Percentiles rank a stretch among this genome's conserved stretches.
phyloP scores from a whole-genome alignment of 768 basidiomycete genomes.

The Terana coerulea region DNA sequence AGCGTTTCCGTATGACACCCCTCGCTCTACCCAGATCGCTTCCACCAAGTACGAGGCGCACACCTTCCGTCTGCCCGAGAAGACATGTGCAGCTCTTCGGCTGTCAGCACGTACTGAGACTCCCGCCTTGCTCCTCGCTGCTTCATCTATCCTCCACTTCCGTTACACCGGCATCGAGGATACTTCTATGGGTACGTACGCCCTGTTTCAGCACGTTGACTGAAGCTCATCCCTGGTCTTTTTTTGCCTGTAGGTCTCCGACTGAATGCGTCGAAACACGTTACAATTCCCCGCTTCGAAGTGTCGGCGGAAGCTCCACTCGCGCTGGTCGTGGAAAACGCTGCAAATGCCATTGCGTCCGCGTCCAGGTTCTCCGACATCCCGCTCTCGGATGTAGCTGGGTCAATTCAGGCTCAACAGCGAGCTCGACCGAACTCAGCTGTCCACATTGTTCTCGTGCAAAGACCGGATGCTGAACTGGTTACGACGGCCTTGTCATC shows the following conservation, averaged over 20 bases:
- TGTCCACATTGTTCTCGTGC: not conserved
- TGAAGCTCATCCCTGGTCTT: too few relatives aligned
- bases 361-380: not conserved
- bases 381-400: not conserved
- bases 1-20: not conserved
- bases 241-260: not conserved
- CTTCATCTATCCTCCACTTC: not conserved
- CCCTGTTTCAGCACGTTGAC: not conserved
- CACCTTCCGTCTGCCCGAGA: not conserved
- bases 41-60: not conserved
- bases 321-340: not conserved
- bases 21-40: not conserved
- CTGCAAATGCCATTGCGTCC: not conserved
- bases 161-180: not conserved
- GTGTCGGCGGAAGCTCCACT: not conserved
- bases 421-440: not conserved
- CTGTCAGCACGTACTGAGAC: not conserved
- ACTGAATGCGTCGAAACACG: not conserved
- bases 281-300: not conserved
- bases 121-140: not conserved
- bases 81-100: not conserved
- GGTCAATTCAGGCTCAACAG: not conserved
- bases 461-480: not conserved
- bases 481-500: too few relatives aligned
- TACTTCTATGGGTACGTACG: not conserved